phyloP scores from a whole-genome alignment of 495 filamentous ascomycete genomes.

The Aspergillus kassunensis region DNA sequence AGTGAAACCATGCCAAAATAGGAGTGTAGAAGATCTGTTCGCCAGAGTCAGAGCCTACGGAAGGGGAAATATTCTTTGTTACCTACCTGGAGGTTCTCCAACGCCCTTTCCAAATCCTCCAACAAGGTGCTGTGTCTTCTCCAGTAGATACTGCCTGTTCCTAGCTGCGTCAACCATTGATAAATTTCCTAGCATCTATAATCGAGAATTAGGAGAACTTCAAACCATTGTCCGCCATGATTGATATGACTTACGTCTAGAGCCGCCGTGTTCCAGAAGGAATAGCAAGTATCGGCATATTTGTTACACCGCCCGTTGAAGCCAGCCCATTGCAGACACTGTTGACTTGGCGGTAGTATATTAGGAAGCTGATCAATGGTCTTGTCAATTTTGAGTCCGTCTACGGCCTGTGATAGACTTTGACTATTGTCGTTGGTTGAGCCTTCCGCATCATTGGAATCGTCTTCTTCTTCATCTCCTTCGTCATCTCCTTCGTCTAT shows the following conservation, averaged over 20 bases:
- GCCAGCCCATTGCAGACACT: slow-evolving; percentile 53
- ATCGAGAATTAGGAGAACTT: background rate
- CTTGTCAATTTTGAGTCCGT: slow-evolving; percentile 23
- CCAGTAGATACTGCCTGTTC: slow-evolving; percentile 72
- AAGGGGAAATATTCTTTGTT: background rate
- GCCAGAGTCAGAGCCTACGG: slow-evolving; percentile 1
- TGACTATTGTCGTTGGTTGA: slow-evolving; percentile 21
- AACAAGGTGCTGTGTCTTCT: slow-evolving; percentile 84
- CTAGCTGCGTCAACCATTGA: slow-evolving; percentile 55
- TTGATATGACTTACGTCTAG: slow-evolving; percentile 47
- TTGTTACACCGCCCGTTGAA: slow-evolving; percentile 92
- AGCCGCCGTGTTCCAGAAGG: slow-evolving; percentile 80
- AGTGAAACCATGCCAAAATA: slow-evolving; percentile 83
- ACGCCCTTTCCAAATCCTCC: slow-evolving; percentile 87
- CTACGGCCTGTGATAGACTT: slow-evolving; percentile 1
- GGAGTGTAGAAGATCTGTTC: slow-evolving; percentile 81
- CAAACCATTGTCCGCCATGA: background rate
- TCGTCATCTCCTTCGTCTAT: slow-evolving; percentile 51
- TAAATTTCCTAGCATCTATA: slow-evolving; percentile 62
- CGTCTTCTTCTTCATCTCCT: too few relatives aligned
- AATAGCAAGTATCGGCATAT: slow-evolving; percentile 86
- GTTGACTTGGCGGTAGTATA: slow-evolving; percentile 27
- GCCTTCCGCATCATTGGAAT: slow-evolving; percentile 45
- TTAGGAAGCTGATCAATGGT: slow-evolving; percentile 30
- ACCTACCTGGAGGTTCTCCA: slow-evolving; percentile 66